A percentile compares a stretch with the other conserved stretches of the same genome.
Conservation (phyloP, 2,329 filamentous ascomycete species). For the Dactylellina haptotyla region DNA sequence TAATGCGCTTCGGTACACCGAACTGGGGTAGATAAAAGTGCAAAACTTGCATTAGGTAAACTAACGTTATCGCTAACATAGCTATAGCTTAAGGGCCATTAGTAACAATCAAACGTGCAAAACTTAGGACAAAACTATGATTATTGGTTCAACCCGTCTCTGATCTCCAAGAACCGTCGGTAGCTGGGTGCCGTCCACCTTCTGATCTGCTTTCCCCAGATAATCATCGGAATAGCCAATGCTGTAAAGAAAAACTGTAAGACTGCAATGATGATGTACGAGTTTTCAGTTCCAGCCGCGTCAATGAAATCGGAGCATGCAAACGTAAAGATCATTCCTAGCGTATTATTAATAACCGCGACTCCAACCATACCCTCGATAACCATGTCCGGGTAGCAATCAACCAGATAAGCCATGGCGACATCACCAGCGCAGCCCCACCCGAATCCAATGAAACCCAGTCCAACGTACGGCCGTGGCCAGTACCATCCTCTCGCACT, state of each 20-base stretch:
- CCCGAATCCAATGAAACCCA: conserved; percentile 70
- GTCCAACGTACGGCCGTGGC: conserved; percentile 67
- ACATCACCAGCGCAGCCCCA: conserved; percentile 70
- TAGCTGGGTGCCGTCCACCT: conserved; percentile 66
- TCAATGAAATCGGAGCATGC: conserved; percentile 66
- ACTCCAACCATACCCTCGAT: conserved; percentile 71
- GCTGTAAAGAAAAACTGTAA: conserved; percentile 67
- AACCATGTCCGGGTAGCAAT: conserved; percentile 69
- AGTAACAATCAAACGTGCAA: too few species aligned
- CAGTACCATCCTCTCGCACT: conserved; percentile 66
- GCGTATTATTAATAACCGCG: conserved; percentile 68
- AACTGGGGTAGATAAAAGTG: too few species aligned
- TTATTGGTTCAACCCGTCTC: conserved; percentile 61
- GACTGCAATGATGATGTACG: conserved; percentile 67
- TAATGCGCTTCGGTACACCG: too few species aligned
- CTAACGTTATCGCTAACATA: too few species aligned
- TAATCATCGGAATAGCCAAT: conserved; percentile 67
- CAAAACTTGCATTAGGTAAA: too few species aligned
- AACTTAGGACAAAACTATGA: not conserved
- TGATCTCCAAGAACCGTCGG: conserved; percentile 64
- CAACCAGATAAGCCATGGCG: conserved; percentile 68
- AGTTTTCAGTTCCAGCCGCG: conserved; percentile 63
- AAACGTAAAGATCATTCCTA: conserved; percentile 69
- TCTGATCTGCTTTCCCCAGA: conserved; percentile 66
- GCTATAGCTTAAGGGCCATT: not conserved